Evolutionary conservation across 805 yeast species (phyloP).

Genomic region (Cyberlindnera galapagoensis): DNA sequence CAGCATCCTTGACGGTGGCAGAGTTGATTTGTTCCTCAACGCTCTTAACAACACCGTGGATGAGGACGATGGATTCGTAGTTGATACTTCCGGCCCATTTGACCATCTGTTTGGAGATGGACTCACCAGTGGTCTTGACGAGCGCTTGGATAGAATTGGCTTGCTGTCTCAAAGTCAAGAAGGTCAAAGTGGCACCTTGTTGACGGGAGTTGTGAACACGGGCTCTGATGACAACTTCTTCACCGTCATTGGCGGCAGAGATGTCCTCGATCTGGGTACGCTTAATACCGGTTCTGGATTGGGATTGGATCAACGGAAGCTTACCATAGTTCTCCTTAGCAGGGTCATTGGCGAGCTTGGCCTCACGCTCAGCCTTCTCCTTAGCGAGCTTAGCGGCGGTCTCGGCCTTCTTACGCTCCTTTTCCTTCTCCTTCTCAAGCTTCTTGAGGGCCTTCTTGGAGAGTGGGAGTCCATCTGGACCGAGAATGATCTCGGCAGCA

Average conservation of each 20-base stretch:
- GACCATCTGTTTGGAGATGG: conserved; percentile 89
- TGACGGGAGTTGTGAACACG: conserved; percentile 90
- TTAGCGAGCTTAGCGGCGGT: conserved; percentile 84
- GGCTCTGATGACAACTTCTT: conserved; percentile 81
- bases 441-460: conserved; percentile 94
- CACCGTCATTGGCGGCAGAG: conserved; percentile 60
- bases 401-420: conserved; percentile 88
- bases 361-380: conserved; percentile 64
- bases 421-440: conserved; percentile 87
- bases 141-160: conserved; percentile 76
- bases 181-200: conserved; percentile 93
- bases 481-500: conserved; percentile 28
- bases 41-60: conserved; percentile 76
- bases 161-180: conserved; percentile 90
- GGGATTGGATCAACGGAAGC: conserved; percentile 68
- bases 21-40: conserved; percentile 84
- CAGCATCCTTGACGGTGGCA: conserved; percentile 87
- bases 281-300: conserved; percentile 60
- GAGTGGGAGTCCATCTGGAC: conserved; percentile 76
- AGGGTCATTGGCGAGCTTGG: conserved; percentile 72
- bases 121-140: conserved; percentile 64
- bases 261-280: conserved; percentile 56
- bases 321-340: conserved; percentile 89
- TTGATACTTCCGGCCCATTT: conserved; percentile 88
- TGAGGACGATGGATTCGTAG: conserved; percentile 87